These are phyloP conservation scores for Yamadazyma phyllophila DNA, from an alignment of 805 yeast species.

Conservation along the genomic window DNA sequence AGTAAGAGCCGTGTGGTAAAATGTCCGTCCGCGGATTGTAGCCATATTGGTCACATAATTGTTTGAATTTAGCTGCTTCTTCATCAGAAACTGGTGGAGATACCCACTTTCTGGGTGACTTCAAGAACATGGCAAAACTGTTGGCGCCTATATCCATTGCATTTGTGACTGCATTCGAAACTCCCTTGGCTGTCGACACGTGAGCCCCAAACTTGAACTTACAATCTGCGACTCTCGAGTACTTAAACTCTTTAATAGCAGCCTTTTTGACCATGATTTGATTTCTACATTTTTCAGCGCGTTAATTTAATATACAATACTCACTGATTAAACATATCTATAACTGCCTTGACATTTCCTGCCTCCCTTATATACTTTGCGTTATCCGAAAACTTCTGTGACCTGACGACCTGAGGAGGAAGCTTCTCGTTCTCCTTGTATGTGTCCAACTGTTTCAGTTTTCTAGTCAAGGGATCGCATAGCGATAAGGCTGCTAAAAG, in stretches of 20 bases:
- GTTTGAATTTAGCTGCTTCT: slow-evolving; percentile 65
- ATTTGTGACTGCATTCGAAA: slow-evolving; percentile 61
- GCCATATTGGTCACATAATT: slow-evolving; percentile 57
- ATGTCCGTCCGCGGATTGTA: slow-evolving; percentile 77
- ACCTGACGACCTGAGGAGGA: background rate
- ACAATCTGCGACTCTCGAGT: slow-evolving; percentile 13
- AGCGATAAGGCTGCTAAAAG: slow-evolving; percentile 48
- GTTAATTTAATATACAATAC: background rate
- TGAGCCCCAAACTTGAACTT: slow-evolving; percentile 79
- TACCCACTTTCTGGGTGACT: slow-evolving; percentile 88
- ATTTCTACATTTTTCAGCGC: background rate
- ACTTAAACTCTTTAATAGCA: slow-evolving; percentile 15
- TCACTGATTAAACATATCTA: background rate
- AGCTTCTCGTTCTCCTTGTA: slow-evolving; percentile 12
- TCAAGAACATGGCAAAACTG: slow-evolving; percentile 86
- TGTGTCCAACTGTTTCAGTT: slow-evolving; percentile 16
- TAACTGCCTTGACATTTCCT: background rate
- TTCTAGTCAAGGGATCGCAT: slow-evolving; percentile 47
- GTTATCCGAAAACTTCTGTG: slow-evolving; percentile 11
- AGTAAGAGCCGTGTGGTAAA: slow-evolving; percentile 92
- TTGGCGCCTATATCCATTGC: slow-evolving; percentile 59
- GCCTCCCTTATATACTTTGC: background rate
- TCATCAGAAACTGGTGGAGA: slow-evolving; percentile 70
- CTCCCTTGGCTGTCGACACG: slow-evolving; percentile 80
- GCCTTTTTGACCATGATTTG: slow-evolving; percentile 7